phyloP scores from a whole-genome alignment of 441 rosid species.

The Rhodomyrtus psidioides region DNA sequence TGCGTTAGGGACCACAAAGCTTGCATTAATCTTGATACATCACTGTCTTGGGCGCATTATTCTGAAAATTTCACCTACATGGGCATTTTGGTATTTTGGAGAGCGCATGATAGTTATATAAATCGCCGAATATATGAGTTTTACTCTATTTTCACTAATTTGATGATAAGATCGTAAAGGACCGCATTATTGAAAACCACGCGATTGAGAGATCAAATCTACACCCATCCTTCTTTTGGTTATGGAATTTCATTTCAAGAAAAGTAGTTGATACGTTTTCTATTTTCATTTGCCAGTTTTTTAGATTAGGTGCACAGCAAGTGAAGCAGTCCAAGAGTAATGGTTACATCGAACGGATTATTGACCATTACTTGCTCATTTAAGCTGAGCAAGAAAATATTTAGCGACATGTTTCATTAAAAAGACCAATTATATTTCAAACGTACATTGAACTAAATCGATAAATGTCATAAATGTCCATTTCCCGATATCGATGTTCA shows the following conservation, averaged over 20 bases:
- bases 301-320: no score
- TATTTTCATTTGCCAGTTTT: no score
- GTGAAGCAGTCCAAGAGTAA: no score
- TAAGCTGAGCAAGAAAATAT: background rate
- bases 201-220: background rate
- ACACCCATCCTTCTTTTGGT: background rate
- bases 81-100: no score
- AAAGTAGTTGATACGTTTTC: no score
- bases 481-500: no score
- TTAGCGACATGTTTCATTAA: accelerated
- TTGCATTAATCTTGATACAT: background rate
- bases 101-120: no score
- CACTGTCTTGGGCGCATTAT: background rate
- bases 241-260: background rate
- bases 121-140: no score
- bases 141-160: background rate
- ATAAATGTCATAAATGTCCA: background rate
- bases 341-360: no score
- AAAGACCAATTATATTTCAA: background rate
- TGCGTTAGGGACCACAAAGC: background rate
- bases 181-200: background rate
- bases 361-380: background rate
- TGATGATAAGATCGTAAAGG: accelerated
- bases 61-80: no score
- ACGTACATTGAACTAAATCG: background rate